Base-by-base conservation (phyloP, 1,284 basidiomycete species). In the Ustilago cynodontis region DNA sequence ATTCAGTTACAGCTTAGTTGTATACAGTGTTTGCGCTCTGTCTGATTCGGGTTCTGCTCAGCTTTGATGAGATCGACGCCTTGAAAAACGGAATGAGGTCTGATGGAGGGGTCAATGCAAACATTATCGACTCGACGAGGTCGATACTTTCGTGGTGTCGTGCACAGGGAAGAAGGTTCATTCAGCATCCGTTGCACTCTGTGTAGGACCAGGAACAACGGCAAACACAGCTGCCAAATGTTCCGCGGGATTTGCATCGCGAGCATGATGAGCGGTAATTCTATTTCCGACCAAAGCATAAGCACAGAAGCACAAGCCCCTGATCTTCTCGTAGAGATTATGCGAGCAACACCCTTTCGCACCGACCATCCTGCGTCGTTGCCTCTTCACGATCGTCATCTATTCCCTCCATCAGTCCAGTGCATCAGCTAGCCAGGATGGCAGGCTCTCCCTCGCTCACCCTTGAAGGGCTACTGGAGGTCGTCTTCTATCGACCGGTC, bases 401-500 rank as follows among this genome's bases (percentile, higher is more conserved):
- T 9, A 6, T 43, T 2, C 14, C 5, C 9, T 47, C 6, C 47
- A 26, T 3, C 47, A 5, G n/a, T 43, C 7, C 18, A 6, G 20
- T 18, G 14, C 31, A 33, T 11, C 31, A 33, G 31, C n/a, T n/a
- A n/a, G n/a, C n/a, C 43, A 53, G 22, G 29, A 53, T 53, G 51
- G 0, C 20, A 18, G n/a, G 7, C 16, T 11, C 29, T 18, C 6
- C 28, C 14, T 10, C 31, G 20, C 41, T 45, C 3, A 35, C 35
- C 24, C 37, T 53, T 14, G 26, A 52, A 2, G 33, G 24, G 13
- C 6, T 66, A 0, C 29, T 63, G 6, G 20, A 26, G 10, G 41
- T 37, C 45, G 26, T 59, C 22, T 45, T 24, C 16, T 24, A 55
- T 2, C 70, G 51, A 22, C 70, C 70, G 2, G 47, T 66, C 13